phyloP scores from a whole-genome alignment of 78 protist species.

The Planoprotostelium fungivorum region DNA sequence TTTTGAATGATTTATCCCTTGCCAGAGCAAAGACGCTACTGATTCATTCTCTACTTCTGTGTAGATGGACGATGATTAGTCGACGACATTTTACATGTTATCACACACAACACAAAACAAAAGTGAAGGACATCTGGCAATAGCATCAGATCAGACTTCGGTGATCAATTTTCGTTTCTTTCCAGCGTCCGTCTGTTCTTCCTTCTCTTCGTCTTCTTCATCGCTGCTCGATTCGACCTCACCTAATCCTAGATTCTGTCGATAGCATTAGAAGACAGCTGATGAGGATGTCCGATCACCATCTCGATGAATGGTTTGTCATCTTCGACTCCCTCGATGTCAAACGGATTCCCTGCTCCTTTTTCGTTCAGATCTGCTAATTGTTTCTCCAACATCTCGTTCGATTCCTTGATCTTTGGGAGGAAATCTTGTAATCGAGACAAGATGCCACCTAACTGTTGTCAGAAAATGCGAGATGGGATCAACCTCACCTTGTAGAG shows the following conservation, averaged over 20 bases:
- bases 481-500: not conserved
- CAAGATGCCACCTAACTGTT: not conserved
- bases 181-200: not conserved
- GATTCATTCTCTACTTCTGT: too few species aligned
- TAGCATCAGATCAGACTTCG: too few species aligned
- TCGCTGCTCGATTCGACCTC: conserved; percentile 1
- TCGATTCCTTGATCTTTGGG: not conserved
- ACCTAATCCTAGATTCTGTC: not conserved
- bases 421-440: not conserved
- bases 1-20: too few species aligned
- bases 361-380: not conserved
- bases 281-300: not conserved
- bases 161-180: not conserved
- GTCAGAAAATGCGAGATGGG: not conserved
- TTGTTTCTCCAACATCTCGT: not conserved
- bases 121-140: too few species aligned
- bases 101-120: too few species aligned
- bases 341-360: not conserved
- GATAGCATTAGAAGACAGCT: not conserved
- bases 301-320: not conserved
- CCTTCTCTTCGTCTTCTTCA: not conserved
- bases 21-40: too few species aligned
- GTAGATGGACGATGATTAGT: too few species aligned
- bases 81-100: too few species aligned
- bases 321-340: not conserved